phyloP scores from a whole-genome alignment of 345 rosid genomes.

The Brassica carinata region DNA sequence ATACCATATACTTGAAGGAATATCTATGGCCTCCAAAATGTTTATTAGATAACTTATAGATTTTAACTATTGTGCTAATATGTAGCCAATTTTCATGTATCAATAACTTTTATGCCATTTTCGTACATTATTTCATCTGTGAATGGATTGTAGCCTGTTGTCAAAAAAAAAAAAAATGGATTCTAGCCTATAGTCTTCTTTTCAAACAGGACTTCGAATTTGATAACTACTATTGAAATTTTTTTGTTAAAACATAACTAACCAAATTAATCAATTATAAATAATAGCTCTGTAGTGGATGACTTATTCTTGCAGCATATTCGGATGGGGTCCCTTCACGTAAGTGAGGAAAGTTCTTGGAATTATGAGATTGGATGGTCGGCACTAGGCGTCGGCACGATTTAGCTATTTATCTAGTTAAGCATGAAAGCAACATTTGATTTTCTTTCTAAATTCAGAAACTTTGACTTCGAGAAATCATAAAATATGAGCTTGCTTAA shows the following conservation, averaged over 20 bases:
- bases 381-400: slow-evolving; percentile 35
- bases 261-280: not conserved
- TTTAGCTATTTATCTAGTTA: slow-evolving; percentile 19
- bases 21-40: not conserved
- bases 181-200: not conserved
- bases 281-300: not conserved
- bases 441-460: slow-evolving; percentile 34
- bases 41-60: not conserved
- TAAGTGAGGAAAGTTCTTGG: not conserved
- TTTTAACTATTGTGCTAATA: not conserved
- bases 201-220: not conserved
- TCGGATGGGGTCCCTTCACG: not conserved
- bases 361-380: not conserved
- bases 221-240: not conserved
- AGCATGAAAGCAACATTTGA: slow-evolving; percentile 20
- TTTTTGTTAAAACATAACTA: not conserved
- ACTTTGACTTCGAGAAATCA: slow-evolving; percentile 25
- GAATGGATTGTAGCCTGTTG: not conserved
- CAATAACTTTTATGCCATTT: not conserved
- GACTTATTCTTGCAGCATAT: not conserved
- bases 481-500: not conserved
- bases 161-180: not conserved
- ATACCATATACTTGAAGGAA: not conserved
- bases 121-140: not conserved
- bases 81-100: not conserved